A percentile compares a stretch with the other conserved stretches of the same genome.
Conservation (phyloP, 306 rosid species). For the Morella rubra region DNA sequence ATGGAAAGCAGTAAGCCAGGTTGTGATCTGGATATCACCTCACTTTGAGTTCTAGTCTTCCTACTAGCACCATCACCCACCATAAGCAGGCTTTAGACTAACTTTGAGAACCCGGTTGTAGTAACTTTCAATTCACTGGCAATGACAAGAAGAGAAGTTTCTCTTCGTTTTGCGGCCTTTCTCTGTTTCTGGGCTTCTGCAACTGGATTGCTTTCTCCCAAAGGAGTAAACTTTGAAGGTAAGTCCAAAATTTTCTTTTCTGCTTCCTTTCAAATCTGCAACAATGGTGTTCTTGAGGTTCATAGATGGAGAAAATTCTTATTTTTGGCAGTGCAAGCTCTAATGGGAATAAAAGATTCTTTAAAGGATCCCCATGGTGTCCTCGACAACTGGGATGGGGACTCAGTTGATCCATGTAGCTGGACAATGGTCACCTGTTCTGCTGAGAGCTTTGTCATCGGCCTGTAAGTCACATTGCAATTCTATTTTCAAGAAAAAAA, state of each 20-base stretch:
- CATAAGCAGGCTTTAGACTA: conserved; percentile 28
- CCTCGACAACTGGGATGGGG: conserved; percentile 88
- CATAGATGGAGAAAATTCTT: conserved; percentile 28
- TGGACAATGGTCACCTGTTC: conserved; percentile 99
- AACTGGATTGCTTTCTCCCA: conserved; percentile 78
- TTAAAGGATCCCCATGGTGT: conserved; percentile 91
- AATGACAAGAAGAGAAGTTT: conserved; percentile 41
- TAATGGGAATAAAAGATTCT: conserved; percentile 71
- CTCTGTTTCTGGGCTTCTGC: conserved; percentile 49
- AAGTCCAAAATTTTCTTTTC: conserved; percentile 17
- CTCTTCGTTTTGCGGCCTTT: conserved; percentile 52
- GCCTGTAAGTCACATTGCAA: conserved; percentile 59
- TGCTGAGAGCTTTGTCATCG: conserved; percentile 73
- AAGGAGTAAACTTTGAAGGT: conserved; percentile 99
- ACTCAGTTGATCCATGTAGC: conserved; percentile 99
- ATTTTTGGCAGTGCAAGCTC: conserved; percentile 75
- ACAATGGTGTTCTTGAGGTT: conserved; percentile 6
- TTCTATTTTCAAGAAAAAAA: conserved; percentile 12
- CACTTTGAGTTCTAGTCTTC: conserved; percentile 36
- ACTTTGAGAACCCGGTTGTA: conserved; percentile 32
- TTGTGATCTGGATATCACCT: conserved; percentile 53
- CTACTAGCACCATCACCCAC: conserved; percentile 28
- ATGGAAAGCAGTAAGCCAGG: conserved; percentile 50
- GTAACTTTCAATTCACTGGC: conserved; percentile 43
- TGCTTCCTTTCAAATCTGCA: conserved; percentile 11